Percentiles rank a stretch among this genome's conserved stretches.
These are phyloP conservation scores for Escallonia rubra DNA, from an alignment of 129 eudicot genomes.

Conservation along the genomic window DNA sequence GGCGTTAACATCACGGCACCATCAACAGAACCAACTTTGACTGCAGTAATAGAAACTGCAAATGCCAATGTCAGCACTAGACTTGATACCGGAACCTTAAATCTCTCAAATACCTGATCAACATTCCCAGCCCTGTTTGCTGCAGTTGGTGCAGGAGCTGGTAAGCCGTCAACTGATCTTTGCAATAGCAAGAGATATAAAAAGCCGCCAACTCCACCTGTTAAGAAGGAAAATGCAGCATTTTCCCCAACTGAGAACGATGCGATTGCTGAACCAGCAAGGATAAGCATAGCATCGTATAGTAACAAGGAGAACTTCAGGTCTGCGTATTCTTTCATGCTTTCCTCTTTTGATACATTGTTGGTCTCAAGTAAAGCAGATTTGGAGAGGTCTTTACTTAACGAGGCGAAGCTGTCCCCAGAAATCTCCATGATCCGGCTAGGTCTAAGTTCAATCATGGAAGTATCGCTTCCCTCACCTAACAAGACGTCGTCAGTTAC, in stretches of 20 bases:
- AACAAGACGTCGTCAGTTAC: constrained; percentile 58
- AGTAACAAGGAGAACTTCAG: constrained; percentile 65
- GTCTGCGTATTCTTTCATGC: constrained; percentile 91
- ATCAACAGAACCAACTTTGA: constrained; percentile 47
- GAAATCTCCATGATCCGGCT: constrained; percentile 34
- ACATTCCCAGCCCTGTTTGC: constrained; percentile 26
- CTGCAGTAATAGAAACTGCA: constrained; percentile 30
- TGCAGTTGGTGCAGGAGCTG: constrained; percentile 33
- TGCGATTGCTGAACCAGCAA: constrained; percentile 57
- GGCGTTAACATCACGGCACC: constrained; percentile 33
- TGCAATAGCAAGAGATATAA: constrained; percentile 64
- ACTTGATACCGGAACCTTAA: constrained; percentile 49
- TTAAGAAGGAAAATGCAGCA: constrained; percentile 56
- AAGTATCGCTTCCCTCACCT: constrained; percentile 60
- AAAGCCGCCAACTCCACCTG: constrained; percentile 77
- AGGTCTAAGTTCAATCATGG: constrained; percentile 87
- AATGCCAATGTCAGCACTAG: constrained; percentile 53
- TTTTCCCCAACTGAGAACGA: constrained; percentile 54
- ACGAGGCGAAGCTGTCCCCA: constrained; percentile 22
- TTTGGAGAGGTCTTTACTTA: constrained; percentile 13
- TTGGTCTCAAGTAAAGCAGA: constrained; percentile 9
- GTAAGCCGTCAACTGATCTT: constrained; percentile 74
- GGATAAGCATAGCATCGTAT: constrained; percentile 61
- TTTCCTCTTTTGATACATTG: constrained; percentile 55
- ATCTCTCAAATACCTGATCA: constrained; percentile 30